Conservation (phyloP, 2,329 filamentous ascomycete species). For the Hyphodiscus sp. region DNA sequence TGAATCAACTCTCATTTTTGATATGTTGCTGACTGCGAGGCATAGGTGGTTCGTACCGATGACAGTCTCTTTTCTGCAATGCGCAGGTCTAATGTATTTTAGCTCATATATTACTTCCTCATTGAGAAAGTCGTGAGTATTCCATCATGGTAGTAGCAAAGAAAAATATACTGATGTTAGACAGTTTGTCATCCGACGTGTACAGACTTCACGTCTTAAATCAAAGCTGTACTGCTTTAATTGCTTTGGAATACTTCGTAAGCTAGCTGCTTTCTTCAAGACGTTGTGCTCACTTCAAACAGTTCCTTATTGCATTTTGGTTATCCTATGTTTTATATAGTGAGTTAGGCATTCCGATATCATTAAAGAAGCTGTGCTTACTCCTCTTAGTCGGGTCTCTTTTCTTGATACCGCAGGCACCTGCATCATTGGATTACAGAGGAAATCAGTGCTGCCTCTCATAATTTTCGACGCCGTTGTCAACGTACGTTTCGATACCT, state of each 20-base stretch:
- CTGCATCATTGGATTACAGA: conserved; percentile 57
- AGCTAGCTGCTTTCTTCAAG: not conserved
- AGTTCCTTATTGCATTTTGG: not conserved
- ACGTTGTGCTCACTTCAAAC: conserved; percentile 16
- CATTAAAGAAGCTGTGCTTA: not conserved
- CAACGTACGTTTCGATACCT: conserved; percentile 31
- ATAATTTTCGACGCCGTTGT: conserved; percentile 54
- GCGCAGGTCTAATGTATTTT: not conserved
- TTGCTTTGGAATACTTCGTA: conserved; percentile 48
- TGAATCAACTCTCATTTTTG: not conserved
- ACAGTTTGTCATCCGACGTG: conserved; percentile 34
- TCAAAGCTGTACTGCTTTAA: conserved; percentile 57
- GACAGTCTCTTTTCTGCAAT: not conserved
- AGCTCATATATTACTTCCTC: conserved; percentile 54
- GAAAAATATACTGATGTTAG: conserved; percentile 21
- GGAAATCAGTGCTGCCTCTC: conserved; percentile 50
- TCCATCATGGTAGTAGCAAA: not conserved
- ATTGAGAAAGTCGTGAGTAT: conserved; percentile 59
- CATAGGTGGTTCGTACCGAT: not conserved
- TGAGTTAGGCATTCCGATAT: not conserved
- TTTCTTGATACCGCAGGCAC: conserved; percentile 31
- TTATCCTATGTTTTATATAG: not conserved
- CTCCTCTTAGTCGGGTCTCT: not conserved
- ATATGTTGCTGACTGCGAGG: not conserved
- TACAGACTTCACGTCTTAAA: conserved; percentile 33